These are phyloP conservation scores for Russula sp. DNA, from an alignment of 768 basidiomycete species.

Conservation along the genomic window DNA sequence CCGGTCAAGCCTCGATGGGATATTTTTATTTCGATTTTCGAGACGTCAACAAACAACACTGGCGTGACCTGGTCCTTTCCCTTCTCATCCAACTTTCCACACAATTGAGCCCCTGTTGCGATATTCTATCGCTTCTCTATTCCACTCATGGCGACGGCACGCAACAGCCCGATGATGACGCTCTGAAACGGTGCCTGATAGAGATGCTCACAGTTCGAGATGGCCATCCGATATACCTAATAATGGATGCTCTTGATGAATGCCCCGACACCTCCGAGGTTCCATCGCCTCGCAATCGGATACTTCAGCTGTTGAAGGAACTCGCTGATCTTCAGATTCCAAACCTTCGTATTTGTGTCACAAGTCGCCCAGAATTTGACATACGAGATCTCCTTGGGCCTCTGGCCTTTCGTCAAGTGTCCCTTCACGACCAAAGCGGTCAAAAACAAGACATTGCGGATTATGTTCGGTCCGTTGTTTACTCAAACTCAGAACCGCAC, in stretches of 20 bases:
- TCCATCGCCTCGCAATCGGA: background rate
- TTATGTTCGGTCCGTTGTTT: background rate
- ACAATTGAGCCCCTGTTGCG: background rate
- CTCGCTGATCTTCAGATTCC: background rate
- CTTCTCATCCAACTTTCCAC: slow-evolving; percentile 12
- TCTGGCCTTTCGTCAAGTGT: background rate
- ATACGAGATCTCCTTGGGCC: background rate
- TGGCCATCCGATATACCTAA: background rate
- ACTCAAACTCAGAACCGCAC: background rate
- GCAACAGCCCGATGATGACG: background rate
- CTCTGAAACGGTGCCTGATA: background rate
- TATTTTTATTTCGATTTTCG: slow-evolving; percentile 12
- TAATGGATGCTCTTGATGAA: slow-evolving; percentile 4
- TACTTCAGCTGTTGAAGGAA: background rate
- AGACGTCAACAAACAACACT: background rate
- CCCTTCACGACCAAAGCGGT: background rate
- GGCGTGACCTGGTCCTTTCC: background rate
- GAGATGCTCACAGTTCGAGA: background rate
- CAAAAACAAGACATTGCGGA: background rate
- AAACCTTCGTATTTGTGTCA: background rate
- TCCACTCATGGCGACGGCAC: background rate
- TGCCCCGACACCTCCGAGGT: background rate
- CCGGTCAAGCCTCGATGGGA: background rate
- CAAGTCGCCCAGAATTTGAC: slow-evolving; percentile 8
- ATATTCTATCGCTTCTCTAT: slow-evolving; percentile 1